Percentiles rank a stretch among this genome's conserved stretches.
Conservation (phyloP, 1,284 basidiomycete genomes). For the Sphagnurus paluster region DNA sequence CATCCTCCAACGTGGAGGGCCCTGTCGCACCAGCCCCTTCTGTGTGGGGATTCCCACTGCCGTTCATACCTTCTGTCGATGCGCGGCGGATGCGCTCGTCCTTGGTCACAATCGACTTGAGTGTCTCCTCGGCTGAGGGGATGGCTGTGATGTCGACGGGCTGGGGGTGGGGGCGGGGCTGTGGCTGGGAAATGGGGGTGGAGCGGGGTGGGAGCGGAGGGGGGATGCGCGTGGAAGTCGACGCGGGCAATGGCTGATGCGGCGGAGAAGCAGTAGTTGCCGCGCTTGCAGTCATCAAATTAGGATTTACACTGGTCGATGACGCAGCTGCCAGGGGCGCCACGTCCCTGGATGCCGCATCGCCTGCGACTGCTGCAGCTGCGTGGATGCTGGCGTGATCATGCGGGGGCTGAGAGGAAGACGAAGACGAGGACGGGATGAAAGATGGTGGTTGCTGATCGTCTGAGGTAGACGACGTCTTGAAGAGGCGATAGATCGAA, state of each 20-base stretch:
- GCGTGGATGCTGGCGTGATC: conserved; percentile 1
- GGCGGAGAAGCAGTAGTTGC: conserved; percentile 17
- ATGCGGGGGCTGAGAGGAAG: background rate
- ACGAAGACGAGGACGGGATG: conserved; percentile 7
- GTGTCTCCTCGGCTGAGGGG: conserved; percentile 49
- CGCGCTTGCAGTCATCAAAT: too few species aligned
- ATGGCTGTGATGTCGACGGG: conserved; percentile 23
- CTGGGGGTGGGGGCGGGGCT: conserved; percentile 30
- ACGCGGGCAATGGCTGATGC: conserved; percentile 20
- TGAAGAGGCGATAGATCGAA: conserved; percentile 75
- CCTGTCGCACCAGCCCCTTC: too few species aligned
- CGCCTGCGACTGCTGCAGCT: too few species aligned
- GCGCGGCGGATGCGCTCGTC: conserved; percentile 23
- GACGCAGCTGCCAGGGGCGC: conserved; percentile 20
- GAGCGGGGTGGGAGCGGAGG: conserved; percentile 64
- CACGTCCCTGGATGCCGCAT: conserved; percentile 24
- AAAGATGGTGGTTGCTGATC: conserved; percentile 22
- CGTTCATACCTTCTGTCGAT: conserved; percentile 11
- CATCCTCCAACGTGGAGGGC: too few species aligned
- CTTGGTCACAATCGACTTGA: conserved; percentile 55
- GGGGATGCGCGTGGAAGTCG: conserved; percentile 39
- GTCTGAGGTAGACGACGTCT: conserved; percentile 38
- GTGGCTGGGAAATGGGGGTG: conserved; percentile 22
- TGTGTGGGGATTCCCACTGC: too few species aligned
- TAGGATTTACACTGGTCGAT: conserved; percentile 2